phyloP scores from a whole-genome alignment of 1,139 yeast genomes.

The Pichia sp. region DNA sequence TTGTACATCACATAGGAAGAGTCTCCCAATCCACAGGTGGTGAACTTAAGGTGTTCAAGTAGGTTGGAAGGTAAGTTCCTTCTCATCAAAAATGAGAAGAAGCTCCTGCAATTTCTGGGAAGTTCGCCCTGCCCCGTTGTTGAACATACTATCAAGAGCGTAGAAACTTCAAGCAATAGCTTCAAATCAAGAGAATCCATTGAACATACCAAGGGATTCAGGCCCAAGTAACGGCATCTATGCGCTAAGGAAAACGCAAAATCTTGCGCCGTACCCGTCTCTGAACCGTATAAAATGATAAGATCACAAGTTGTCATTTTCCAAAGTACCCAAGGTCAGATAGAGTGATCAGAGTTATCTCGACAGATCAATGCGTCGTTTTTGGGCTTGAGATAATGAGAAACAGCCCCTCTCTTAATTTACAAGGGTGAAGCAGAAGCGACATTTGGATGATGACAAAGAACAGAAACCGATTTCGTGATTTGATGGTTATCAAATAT shows the following conservation, averaged over 20 bases:
- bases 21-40: slow-evolving; percentile 92
- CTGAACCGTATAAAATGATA: slow-evolving; percentile 74
- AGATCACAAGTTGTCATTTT: slow-evolving; percentile 2
- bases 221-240: slow-evolving; percentile 48
- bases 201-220: slow-evolving; percentile 43
- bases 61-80: slow-evolving; percentile 60
- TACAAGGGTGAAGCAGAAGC: too few relatives aligned
- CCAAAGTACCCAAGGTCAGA: too few relatives aligned
- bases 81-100: slow-evolving; percentile 69
- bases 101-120: slow-evolving; percentile 65
- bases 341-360: too few relatives aligned
- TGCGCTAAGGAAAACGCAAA: slow-evolving; percentile 62
- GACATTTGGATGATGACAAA: too few relatives aligned
- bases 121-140: slow-evolving; percentile 97
- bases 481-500: too few relatives aligned
- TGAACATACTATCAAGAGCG: slow-evolving; percentile 48
- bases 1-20: slow-evolving; percentile 84
- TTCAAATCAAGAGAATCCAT: slow-evolving; percentile 59
- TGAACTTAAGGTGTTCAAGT: slow-evolving; percentile 53
- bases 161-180: slow-evolving; percentile 40
- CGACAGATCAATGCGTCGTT: too few relatives aligned
- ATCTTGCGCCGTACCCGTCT: slow-evolving; percentile 89
- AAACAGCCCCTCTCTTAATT: too few relatives aligned
- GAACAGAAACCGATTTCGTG: too few relatives aligned
- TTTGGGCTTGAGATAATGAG: too few relatives aligned